A percentile compares a stretch with the other conserved stretches of the same genome.
Conservation (phyloP, 2,329 filamentous ascomycete species). For the Fusarium sp. region DNA sequence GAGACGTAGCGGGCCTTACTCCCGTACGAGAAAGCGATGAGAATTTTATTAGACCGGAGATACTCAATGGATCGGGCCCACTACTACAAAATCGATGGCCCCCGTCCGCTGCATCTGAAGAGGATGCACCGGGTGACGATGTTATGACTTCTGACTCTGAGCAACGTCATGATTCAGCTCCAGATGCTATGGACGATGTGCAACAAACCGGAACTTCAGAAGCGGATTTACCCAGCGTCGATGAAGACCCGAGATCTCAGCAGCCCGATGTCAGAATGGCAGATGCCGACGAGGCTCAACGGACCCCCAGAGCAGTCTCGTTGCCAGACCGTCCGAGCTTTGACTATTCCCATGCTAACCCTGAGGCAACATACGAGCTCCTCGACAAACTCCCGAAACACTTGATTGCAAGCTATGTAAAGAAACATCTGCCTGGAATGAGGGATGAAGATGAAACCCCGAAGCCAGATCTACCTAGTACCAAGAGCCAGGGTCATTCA, state of each 20-base stretch:
- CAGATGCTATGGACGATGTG: slow-evolving; percentile 21
- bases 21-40: slow-evolving; percentile 34
- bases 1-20: slow-evolving; percentile 24
- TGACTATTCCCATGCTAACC: background rate
- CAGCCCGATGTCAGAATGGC: slow-evolving; percentile 34
- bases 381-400: slow-evolving; percentile 48
- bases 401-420: slow-evolving; percentile 49
- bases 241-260: background rate
- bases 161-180: background rate
- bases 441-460: slow-evolving; percentile 21
- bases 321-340: background rate
- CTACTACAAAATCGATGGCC: background rate
- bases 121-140: slow-evolving; percentile 15
- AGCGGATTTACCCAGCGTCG: background rate
- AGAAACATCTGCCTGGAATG: slow-evolving; percentile 14
- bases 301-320: background rate
- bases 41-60: slow-evolving; percentile 26
- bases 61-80: slow-evolving; percentile 14
- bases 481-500: slow-evolving; percentile 26
- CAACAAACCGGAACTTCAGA: background rate
- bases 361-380: slow-evolving; percentile 34
- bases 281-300: slow-evolving; percentile 26
- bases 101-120: slow-evolving; percentile 1
- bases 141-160: slow-evolving; percentile 15
- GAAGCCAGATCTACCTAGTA: slow-evolving; percentile 13